Evolutionary conservation across 2,329 filamentous ascomycete species (phyloP), one percentile per base, ranked within the genome.

Genomic region (Cordyceps cateniannulata): DNA sequence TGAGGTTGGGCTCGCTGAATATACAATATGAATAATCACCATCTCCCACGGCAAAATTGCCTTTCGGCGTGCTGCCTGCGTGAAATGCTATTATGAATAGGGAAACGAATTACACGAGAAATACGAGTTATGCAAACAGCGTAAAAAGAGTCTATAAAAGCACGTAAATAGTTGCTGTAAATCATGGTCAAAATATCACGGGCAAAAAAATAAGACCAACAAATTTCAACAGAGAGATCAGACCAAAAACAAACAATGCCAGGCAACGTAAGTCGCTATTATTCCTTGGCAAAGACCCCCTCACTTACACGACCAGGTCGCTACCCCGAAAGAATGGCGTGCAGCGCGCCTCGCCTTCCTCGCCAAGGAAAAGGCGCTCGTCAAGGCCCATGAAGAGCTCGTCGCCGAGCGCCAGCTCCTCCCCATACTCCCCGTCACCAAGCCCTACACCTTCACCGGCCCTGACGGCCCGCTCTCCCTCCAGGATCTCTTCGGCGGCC

Each of bases 371-470:
- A 69, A 69, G 53, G 65, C 64, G 8, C 58, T 65, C n/a, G 62
- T 62, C 10, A 62, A 51, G 42, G 66, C 66, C 22, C 48, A 22
- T 32, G 66, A 66, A 14, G 61, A 62, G 38, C 62, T 73, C 32
- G 63, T 65, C 12, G 56, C 63, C 2, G 54, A 67, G n/a, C 69
- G 67, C n/a, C 70, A 66, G 22, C 54, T 68, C 12, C 71, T 76
- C 0, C 72, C 71, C 5, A 69, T 74, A 61, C 69, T 72, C 25
- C 68, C 68, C 44, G 58, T 75, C 38, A 62, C 64, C n/a, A 70
- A 71, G 49, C 44, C 66, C 3, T 69, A 70, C 64, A 67, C 59
- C 20, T 74, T 76, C 64, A 67, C 67, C 48, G 68, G 69, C 5
- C 66, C 69, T 44, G 56, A 65, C 6, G 66, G 66, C 25, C 63